Evolutionary conservation across 805 yeast genomes (phyloP).

Genomic region (Brettanomyces bruxellensis): DNA sequence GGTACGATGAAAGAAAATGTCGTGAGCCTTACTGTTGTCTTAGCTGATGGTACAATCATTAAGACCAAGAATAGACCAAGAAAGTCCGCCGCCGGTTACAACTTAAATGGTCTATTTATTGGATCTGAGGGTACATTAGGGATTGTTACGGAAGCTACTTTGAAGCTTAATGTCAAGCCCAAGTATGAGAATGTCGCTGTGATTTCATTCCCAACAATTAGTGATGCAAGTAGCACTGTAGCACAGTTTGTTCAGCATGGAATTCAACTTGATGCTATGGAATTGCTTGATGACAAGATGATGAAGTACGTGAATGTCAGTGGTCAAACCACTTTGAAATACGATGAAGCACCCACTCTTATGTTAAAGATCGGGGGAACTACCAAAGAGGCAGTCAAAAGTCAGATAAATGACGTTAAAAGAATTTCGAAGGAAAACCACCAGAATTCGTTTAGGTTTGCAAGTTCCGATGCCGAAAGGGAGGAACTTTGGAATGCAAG

Average conservation of each 20-base stretch:
- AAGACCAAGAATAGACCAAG: conserved; percentile 70
- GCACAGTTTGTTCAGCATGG: conserved; percentile 58
- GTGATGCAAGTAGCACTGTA: conserved; percentile 65
- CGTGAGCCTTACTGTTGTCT: conserved; percentile 58
- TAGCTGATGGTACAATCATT: conserved; percentile 72
- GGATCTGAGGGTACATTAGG: conserved; percentile 84
- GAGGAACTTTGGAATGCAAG: conserved; percentile 76
- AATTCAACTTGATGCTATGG: conserved; percentile 69
- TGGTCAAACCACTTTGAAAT: conserved; percentile 42
- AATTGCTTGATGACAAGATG: conserved; percentile 63
- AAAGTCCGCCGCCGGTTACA: conserved; percentile 75
- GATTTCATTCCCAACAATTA: conserved; percentile 54
- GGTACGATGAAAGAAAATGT: conserved; percentile 78
- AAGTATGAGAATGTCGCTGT: conserved; percentile 57
- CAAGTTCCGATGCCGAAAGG: conserved; percentile 54
- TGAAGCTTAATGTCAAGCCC: conserved; percentile 57
- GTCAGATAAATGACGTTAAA: conserved; percentile 40
- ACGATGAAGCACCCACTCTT: conserved; percentile 65
- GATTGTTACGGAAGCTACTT: conserved; percentile 59
- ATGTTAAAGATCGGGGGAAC: conserved; percentile 70
- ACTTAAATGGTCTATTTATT: conserved; percentile 64
- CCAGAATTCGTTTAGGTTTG: conserved; percentile 49
- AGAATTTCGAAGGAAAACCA: conserved; percentile 37
- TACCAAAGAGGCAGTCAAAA: conserved; percentile 37
- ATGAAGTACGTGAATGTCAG: conserved; percentile 62